These are phyloP conservation scores for Suillus discolor DNA, from an alignment of 768 basidiomycete genomes.

Conservation along the genomic window DNA sequence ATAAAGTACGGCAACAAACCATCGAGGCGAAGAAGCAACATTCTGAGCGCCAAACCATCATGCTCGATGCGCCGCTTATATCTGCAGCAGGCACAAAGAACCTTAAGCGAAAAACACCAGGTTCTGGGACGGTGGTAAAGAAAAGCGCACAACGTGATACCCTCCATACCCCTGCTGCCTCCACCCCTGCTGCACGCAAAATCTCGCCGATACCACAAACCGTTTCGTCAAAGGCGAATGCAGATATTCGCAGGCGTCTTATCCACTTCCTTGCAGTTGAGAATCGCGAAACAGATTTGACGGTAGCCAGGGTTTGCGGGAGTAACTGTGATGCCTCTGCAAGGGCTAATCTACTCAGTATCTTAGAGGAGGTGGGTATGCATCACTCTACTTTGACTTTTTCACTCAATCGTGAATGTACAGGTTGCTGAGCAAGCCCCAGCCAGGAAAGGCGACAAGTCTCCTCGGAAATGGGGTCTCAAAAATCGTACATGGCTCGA, in stretches of 20 bases:
- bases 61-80: slow-evolving; percentile 41
- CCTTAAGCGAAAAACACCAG: slow-evolving; percentile 42
- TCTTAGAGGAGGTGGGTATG: slow-evolving; percentile 53
- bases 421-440: slow-evolving; percentile 55
- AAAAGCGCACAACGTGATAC: slow-evolving; percentile 21
- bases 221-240: slow-evolving; percentile 19
- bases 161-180: slow-evolving; percentile 32
- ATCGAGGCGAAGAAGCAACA: slow-evolving; percentile 51
- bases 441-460: slow-evolving; percentile 38
- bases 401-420: not conserved
- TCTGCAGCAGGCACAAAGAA: slow-evolving; percentile 37
- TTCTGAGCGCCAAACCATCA: slow-evolving; percentile 49
- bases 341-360: slow-evolving; percentile 45
- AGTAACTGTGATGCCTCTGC: slow-evolving; percentile 34
- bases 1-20: slow-evolving; percentile 48
- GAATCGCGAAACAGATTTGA: slow-evolving; percentile 43
- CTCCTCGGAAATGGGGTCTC: slow-evolving; percentile 51
- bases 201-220: slow-evolving; percentile 29
- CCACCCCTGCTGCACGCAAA: slow-evolving; percentile 31
- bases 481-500: slow-evolving; percentile 64
- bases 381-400: not conserved
- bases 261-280: slow-evolving; percentile 55
- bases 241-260: slow-evolving; percentile 41
- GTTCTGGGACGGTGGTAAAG: slow-evolving; percentile 29
- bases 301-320: slow-evolving; percentile 48